A percentile compares a stretch with the other conserved stretches of the same genome.
Evolutionary conservation across 2,329 filamentous ascomycete genomes (phyloP).

Genomic region (Fusarium sublunatum): DNA sequence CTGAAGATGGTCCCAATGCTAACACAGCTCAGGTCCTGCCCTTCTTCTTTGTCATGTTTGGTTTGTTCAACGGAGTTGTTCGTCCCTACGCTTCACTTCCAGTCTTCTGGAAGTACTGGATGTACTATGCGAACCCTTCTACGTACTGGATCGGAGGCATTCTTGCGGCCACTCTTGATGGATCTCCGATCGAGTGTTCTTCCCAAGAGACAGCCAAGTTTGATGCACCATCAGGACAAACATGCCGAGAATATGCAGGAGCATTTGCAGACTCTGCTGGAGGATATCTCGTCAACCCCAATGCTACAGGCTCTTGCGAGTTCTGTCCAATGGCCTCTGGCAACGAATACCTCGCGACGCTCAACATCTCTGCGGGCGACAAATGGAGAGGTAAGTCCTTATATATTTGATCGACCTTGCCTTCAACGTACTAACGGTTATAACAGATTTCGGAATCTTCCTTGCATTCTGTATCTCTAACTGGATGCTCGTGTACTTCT

Average conservation of each 20-base stretch:
- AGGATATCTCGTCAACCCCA: slow-evolving; percentile 73
- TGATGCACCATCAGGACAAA: slow-evolving; percentile 71
- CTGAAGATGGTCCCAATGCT: not conserved
- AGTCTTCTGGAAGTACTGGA: slow-evolving; percentile 67
- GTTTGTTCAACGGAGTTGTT: slow-evolving; percentile 81
- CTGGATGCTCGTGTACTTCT: slow-evolving; percentile 79
- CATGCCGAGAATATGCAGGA: slow-evolving; percentile 73
- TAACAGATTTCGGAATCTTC: slow-evolving; percentile 74
- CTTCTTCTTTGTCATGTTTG: slow-evolving; percentile 84
- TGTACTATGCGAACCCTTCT: slow-evolving; percentile 40
- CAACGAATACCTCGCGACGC: slow-evolving; percentile 71
- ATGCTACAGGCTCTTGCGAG: slow-evolving; percentile 69
- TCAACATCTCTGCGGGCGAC: slow-evolving; percentile 62
- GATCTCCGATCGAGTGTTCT: slow-evolving; percentile 54
- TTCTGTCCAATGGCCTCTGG: slow-evolving; percentile 73
- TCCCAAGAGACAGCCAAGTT: slow-evolving; percentile 56
- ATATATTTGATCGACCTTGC: not conserved
- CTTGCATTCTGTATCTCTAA: slow-evolving; percentile 76
- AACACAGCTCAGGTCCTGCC: slow-evolving; percentile 66
- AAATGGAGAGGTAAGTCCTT: slow-evolving; percentile 67
- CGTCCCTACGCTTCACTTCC: slow-evolving; percentile 73
- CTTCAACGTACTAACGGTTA: not conserved
- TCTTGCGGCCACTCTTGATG: slow-evolving; percentile 35
- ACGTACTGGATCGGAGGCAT: slow-evolving; percentile 41
- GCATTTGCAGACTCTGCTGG: slow-evolving; percentile 59